phyloP scores from a whole-genome alignment of 768 basidiomycete genomes.

The Suillus subluteus region DNA sequence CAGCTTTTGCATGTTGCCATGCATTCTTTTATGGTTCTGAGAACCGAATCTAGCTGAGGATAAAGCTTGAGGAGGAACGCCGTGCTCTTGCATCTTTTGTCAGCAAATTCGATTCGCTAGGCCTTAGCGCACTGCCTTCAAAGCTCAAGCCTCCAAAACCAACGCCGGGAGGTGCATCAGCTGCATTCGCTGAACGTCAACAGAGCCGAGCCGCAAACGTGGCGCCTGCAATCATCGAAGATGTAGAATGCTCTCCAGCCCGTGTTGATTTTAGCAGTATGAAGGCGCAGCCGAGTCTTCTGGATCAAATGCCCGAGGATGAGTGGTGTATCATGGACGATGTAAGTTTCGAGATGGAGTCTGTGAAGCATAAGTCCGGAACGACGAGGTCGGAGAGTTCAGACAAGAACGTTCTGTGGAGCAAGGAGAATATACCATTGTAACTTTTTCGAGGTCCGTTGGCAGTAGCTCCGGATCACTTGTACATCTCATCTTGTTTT shows the following conservation, averaged over 20 bases:
- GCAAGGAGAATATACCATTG: conserved; percentile 30
- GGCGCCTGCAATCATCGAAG: conserved; percentile 32
- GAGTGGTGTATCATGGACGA: conserved; percentile 51
- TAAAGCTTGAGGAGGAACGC: conserved; percentile 76
- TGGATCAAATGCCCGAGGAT: conserved; percentile 65
- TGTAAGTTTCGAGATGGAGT: conserved; percentile 55
- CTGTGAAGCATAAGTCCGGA: conserved; percentile 22
- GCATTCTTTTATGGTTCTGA: not conserved
- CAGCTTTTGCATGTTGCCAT: conserved; percentile 18
- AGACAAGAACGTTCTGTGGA: conserved; percentile 31
- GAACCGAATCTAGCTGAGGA: conserved; percentile 44
- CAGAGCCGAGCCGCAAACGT: conserved; percentile 36
- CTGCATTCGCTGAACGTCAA: conserved; percentile 52
- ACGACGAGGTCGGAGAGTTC: conserved; percentile 39
- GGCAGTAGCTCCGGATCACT: not conserved
- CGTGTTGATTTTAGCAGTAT: conserved; percentile 41
- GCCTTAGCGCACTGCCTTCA: conserved; percentile 46
- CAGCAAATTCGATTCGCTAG: conserved; percentile 77
- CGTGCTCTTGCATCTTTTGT: conserved; percentile 81
- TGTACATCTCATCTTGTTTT: not conserved
- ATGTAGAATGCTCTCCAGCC: conserved; percentile 53
- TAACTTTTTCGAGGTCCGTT: conserved; percentile 5
- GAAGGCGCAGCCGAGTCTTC: conserved; percentile 49
- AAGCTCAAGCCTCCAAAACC: conserved; percentile 55
- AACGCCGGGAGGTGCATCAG: conserved; percentile 52